Evolutionary conservation across 371 early-diverging fungal genomes (phyloP).

Genomic region (Actinomucor elegans): DNA sequence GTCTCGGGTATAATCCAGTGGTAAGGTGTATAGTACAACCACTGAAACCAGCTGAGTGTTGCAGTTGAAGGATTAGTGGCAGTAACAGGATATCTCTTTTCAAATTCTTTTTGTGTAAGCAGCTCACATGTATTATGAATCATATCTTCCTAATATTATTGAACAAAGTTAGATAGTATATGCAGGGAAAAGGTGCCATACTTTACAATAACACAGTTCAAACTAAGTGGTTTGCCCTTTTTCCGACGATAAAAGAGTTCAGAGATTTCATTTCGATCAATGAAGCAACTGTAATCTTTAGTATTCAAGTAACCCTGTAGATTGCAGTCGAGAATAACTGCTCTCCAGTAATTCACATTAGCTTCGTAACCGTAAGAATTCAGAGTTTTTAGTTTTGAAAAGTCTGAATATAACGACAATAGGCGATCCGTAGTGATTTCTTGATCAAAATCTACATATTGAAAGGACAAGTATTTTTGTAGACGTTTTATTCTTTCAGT

Average conservation of each 20-base stretch:
- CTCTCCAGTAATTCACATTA: conserved; percentile 29
- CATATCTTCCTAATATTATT: conserved; percentile 12
- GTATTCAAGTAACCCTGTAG: conserved; percentile 26
- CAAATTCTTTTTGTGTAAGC: conserved; percentile 18
- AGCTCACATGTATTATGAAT: conserved; percentile 19
- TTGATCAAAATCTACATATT: conserved; percentile 27
- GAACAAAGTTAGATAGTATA: background rate
- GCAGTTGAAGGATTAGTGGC: background rate
- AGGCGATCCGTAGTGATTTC: conserved; percentile 17
- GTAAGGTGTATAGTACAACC: conserved; percentile 1
- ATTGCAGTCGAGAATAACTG: conserved; percentile 22
- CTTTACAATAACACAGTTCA: conserved; percentile 24
- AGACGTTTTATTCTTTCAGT: conserved; percentile 4
- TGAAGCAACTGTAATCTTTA: conserved; percentile 10
- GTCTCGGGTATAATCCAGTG: conserved; percentile 7
- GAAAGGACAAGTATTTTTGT: conserved; percentile 17
- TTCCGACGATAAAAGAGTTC: conserved; percentile 16
- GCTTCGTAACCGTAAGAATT: conserved; percentile 31
- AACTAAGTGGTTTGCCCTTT: conserved; percentile 21
- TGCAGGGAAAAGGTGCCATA: background rate
- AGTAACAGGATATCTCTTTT: conserved; percentile 7
- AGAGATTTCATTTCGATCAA: conserved; percentile 13
- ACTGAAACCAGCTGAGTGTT: conserved; percentile 7
- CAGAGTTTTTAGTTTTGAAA: conserved; percentile 18
- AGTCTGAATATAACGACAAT: conserved; percentile 31